Base-by-base conservation (phyloP, 768 basidiomycete genomes). In the Amylocystis lapponica region DNA sequence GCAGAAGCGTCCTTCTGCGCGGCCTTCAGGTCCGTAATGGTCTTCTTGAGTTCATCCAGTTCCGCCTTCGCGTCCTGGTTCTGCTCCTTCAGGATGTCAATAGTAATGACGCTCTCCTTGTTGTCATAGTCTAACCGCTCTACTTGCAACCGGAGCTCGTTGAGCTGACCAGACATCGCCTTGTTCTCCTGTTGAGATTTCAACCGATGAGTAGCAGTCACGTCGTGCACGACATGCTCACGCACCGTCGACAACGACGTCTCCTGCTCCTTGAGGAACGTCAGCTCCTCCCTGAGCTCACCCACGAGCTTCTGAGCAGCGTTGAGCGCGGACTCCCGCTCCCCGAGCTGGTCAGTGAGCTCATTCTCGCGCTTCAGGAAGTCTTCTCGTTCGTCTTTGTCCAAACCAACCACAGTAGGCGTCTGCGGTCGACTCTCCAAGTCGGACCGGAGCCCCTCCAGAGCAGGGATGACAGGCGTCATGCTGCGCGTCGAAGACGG, bases 301-400 rank as follows among this genome's bases (percentile, higher is more conserved):
- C 80, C 83, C 38, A 95, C 76, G 21, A 90, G 68, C 69, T 92
- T 95, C 59, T 92, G 87, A 30, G 88, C 86, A 23, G 83, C 72
- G 26, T 67, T 71, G 29, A 98, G 70, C 9, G 82, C 75, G 22
- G 83, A 81, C 69, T 98, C 96, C 70, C 77, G 89, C 70, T 97
- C 95, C 3, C 90, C 89, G 33, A 99, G 72, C 52, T 81, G 73
- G 64, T 99, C 96, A 48, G 83, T 94, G 43, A 99, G 72, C 63
- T 99, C 96, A 54, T 98, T 98, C 75, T 99, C 96, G 48, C 96
- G 67, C 60, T 80, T 82, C 65, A 99, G 66, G 75, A 98, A 99
- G 40, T 98, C 96, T 52, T 99, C 96, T 46, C 94, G 71, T 67
- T 99, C 96, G 56, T 98, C 96, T 70, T 93, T 92, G 51, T 96